Percentiles rank a stretch among this genome's conserved stretches.
phyloP scores from a whole-genome alignment of 2,329 filamentous ascomycete genomes.

The Colletotrichum tropicale region DNA sequence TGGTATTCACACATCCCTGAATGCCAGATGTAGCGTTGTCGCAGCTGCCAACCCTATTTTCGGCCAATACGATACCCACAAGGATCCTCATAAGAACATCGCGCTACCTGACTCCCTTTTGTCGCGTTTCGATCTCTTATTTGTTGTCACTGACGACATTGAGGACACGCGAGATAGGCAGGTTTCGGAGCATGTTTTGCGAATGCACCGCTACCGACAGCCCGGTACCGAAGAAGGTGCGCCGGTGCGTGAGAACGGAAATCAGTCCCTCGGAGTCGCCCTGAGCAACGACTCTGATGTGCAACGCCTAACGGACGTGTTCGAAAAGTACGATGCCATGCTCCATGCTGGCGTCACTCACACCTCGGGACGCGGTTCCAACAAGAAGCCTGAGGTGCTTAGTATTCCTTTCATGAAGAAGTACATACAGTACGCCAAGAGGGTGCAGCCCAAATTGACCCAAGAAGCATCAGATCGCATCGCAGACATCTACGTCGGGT shows the following conservation, averaged over 20 bases:
- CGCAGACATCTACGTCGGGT: constrained; percentile 85
- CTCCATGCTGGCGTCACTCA: constrained; percentile 88
- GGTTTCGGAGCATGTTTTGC: constrained; percentile 93
- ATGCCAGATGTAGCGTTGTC: constrained; percentile 94
- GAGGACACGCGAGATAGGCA: constrained; percentile 90
- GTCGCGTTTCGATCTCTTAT: constrained; percentile 97
- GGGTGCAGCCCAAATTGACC: constrained; percentile 88
- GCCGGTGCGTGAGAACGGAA: constrained; percentile 85
- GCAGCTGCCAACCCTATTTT: constrained; percentile 98
- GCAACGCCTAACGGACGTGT: constrained; percentile 84
- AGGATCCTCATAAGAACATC: constrained; percentile 98
- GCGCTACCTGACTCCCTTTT: constrained; percentile 94
- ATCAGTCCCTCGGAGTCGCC: constrained; percentile 86
- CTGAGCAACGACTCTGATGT: constrained; percentile 76
- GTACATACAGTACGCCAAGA: constrained; percentile 98
- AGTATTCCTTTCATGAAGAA: constrained; percentile 99
- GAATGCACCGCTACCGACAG: constrained; percentile 95
- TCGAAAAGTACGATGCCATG: constrained; percentile 96
- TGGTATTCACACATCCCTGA: constrained; percentile 95
- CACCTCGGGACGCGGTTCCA: constrained; percentile 74
- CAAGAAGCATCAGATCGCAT: constrained; percentile 93
- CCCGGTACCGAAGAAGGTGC: constrained; percentile 93
- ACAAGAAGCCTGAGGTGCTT: constrained; percentile 83
- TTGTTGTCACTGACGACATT: constrained; percentile 97
- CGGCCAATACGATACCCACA: constrained; percentile 97